phyloP scores from a whole-genome alignment of 495 filamentous ascomycete species.

The Xylaria cubensis region DNA sequence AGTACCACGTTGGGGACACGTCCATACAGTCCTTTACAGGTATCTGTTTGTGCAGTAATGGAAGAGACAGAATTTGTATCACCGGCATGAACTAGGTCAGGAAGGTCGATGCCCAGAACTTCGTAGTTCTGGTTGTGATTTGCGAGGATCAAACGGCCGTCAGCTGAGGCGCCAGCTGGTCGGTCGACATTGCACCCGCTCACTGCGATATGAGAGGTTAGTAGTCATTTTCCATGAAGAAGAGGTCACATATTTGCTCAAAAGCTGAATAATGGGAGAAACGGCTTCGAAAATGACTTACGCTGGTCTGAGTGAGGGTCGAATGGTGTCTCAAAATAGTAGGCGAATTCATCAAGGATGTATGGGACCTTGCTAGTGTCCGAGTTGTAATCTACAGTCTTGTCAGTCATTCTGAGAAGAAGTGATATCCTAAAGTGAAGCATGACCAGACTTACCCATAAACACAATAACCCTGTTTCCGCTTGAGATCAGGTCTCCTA shows the following conservation, averaged over 20 bases:
- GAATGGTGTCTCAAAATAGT: constrained; percentile 73
- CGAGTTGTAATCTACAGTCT: constrained; percentile 69
- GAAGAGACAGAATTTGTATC: constrained; percentile 68
- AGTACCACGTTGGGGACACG: constrained; percentile 80
- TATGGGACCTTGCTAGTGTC: constrained; percentile 73
- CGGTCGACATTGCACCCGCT: constrained; percentile 66
- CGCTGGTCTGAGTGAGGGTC: constrained; percentile 61
- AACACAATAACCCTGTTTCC: constrained; percentile 49
- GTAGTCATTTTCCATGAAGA: neutral
- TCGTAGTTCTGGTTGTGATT: constrained; percentile 84
- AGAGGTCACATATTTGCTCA: neutral
- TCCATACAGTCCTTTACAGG: constrained; percentile 67
- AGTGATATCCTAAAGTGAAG: neutral
- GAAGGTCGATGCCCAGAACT: constrained; percentile 60
- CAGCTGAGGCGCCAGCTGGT: constrained; percentile 56
- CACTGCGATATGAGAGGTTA: constrained; percentile 32
- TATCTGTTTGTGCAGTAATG: constrained; percentile 67
- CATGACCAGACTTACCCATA: constrained; percentile 39
- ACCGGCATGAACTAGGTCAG: constrained; percentile 65
- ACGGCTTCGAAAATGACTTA: neutral
- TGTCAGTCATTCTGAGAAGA: constrained; percentile 11
- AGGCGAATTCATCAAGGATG: constrained; percentile 71
- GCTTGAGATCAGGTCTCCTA: constrained; percentile 71
- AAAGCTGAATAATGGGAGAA: neutral
- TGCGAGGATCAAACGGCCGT: constrained; percentile 75